Conservation (phyloP, 495 filamentous ascomycete species). For the Penicillium silybi region DNA sequence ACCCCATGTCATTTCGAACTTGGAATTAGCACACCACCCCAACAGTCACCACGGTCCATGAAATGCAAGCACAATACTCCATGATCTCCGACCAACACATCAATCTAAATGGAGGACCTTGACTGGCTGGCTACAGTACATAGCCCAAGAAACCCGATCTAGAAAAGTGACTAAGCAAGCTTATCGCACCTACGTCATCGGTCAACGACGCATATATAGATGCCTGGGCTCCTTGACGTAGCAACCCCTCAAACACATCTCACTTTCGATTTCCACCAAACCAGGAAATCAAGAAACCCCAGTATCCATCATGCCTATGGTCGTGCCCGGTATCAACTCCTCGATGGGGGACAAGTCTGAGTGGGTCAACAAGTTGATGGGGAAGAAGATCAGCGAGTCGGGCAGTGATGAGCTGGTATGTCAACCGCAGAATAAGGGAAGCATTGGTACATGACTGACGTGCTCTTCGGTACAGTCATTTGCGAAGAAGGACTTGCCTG, state of each 20-base stretch:
- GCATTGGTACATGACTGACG: neutral
- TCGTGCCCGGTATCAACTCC: slow-evolving; percentile 68
- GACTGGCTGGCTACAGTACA: neutral
- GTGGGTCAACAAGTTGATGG: slow-evolving; percentile 71
- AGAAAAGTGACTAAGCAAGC: slow-evolving; percentile 7
- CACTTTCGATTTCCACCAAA: neutral
- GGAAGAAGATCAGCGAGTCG: slow-evolving; percentile 62
- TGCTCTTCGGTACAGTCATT: slow-evolving; percentile 54
- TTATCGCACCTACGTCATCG: slow-evolving; percentile 18
- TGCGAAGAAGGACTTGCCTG: slow-evolving; percentile 68
- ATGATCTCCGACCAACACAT: neutral
- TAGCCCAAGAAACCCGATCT: neutral
- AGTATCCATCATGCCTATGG: slow-evolving; percentile 72
- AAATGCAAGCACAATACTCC: neutral
- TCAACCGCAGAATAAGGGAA: neutral
- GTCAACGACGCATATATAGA: slow-evolving; percentile 7
- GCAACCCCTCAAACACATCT: neutral
- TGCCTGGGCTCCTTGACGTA: slow-evolving; percentile 4
- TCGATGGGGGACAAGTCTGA: slow-evolving; percentile 51
- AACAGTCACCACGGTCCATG: neutral
- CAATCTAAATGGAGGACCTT: neutral
- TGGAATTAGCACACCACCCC: neutral
- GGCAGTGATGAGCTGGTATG: slow-evolving; percentile 46
- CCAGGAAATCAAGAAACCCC: neutral
- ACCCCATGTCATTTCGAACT: neutral